Base-by-base conservation (phyloP, 2,329 filamentous ascomycete genomes). In the Drechslera avenae region DNA sequence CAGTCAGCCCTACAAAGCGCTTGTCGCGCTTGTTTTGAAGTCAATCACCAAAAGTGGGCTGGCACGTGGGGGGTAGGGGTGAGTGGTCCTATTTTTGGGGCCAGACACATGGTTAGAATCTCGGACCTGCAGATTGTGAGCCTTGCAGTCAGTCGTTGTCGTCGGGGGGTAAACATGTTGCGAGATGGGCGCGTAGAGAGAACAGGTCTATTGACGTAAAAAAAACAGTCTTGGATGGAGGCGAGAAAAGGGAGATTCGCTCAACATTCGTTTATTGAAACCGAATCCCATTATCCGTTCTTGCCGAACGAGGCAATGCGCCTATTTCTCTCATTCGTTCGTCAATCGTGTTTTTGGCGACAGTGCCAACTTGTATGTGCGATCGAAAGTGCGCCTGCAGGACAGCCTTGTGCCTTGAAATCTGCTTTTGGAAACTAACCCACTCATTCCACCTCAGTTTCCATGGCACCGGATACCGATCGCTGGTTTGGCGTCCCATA, bases 1-100 rank as follows among this genome's bases (percentile, higher is more conserved):
- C 41, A 39, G 63, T 64, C 65, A 68, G 65, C 63, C 62, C 61
- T 67, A 66, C 46, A 21, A 7, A 59, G 64, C 66, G 66, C 46
- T 56, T 67, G 50, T 65, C 62, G 66, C 66, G 65, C 48, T 56
- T 68, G 57, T 44, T 46, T 48, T 28, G 32, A 45, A 45, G 52
- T 50, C 17, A 33, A 47, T 53, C 50, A 31, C 53, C 50, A 31
- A 23, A 16, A 40, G n/a, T 10, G 13, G 8, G 33, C 28, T 33
- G 7, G 14, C 32, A 9, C 13, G 32, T 33, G 32, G n/a, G 10
- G 13, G 5, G 6, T 28, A 42, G 7, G 12, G 19, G 31, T 14
- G 9, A 33, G 33, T 28, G 48, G 39, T 51, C 23, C 64, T 68
- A 68, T 68, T 67, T 66, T 68, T 64, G 59, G 64, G 59, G 54